Evolutionary conservation across 352 stramenopile genomes (phyloP).

Genomic region (Lagenidium giganteum): DNA sequence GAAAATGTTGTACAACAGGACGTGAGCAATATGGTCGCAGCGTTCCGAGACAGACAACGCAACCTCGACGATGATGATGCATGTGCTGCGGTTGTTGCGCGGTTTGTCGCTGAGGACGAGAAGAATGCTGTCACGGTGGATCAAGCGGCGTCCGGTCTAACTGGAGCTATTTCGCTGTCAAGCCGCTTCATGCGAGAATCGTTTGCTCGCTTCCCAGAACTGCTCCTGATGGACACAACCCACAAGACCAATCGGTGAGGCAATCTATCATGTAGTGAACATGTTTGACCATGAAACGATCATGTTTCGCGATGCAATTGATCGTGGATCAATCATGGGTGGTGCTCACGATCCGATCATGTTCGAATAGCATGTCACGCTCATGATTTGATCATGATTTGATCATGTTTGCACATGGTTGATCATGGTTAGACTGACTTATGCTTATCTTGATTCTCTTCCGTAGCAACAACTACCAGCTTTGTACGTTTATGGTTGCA

Average conservation of each 20-base stretch:
- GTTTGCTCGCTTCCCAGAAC: slow-evolving; percentile 4
- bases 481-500: slow-evolving; percentile 16
- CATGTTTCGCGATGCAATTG: too few species aligned
- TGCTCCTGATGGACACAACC: slow-evolving; percentile 12
- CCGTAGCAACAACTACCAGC: slow-evolving; percentile 19
- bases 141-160: slow-evolving; percentile 1
- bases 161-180: slow-evolving; percentile 8
- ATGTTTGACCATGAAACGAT: too few species aligned
- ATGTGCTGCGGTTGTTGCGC: neutral
- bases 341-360: neutral
- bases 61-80: slow-evolving; percentile 5
- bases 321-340: slow-evolving; percentile 4
- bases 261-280: too few species aligned
- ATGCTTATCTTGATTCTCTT: too few species aligned
- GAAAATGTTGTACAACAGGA: slow-evolving; percentile 4
- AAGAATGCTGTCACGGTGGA: slow-evolving; percentile 1
- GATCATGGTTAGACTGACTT: neutral
- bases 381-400: slow-evolving; percentile 4
- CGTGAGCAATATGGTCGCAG: slow-evolving; percentile 7
- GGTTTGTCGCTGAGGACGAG: slow-evolving; percentile 1
- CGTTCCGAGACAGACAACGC: too few species aligned
- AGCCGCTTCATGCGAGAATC: slow-evolving; percentile 4
- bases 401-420: neutral
- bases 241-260: slow-evolving; percentile 23
- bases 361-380: neutral